A percentile compares a stretch with the other conserved stretches of the same genome.
Evolutionary conservation across 192 early-diverging fungal genomes (phyloP).

Genomic region (Podila clonocystis): DNA sequence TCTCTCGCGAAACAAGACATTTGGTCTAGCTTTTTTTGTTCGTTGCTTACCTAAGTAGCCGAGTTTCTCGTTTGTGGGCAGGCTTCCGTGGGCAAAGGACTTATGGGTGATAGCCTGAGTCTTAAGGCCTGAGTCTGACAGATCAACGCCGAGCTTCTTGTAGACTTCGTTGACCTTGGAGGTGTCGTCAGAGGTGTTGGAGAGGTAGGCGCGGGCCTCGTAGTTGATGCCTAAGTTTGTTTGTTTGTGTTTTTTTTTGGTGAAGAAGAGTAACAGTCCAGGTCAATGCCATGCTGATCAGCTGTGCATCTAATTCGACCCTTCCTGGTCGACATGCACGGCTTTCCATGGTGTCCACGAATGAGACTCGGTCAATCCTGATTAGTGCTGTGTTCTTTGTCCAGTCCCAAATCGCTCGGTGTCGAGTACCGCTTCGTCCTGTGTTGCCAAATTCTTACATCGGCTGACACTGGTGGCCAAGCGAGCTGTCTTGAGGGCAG

Average conservation of each 20-base stretch:
- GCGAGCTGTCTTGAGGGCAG: constrained; percentile 23
- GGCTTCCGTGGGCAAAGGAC: constrained; percentile 56
- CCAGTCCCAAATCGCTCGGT: not conserved
- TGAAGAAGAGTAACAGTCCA: not conserved
- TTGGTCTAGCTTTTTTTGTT: not conserved
- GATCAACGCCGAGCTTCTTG: constrained; percentile 34
- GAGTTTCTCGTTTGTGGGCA: constrained; percentile 59
- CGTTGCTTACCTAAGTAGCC: constrained; percentile 31
- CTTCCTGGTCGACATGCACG: too few relatives aligned
- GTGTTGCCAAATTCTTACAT: constrained; percentile 22
- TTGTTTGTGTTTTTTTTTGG: not conserved
- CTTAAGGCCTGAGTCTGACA: constrained; percentile 54
- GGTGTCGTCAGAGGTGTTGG: constrained; percentile 16
- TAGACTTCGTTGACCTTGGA: constrained; percentile 32
- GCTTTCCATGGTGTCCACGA: too few relatives aligned
- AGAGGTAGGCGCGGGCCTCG: constrained; percentile 27
- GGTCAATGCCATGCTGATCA: not conserved
- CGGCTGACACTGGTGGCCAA: constrained; percentile 27
- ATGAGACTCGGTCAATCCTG: not conserved
- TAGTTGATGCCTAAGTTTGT: constrained; percentile 29
- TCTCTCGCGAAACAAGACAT: not conserved
- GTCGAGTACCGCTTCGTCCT: not conserved
- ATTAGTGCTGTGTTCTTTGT: not conserved
- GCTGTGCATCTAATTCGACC: too few relatives aligned
- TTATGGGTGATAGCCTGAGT: constrained; percentile 60